phyloP scores from a whole-genome alignment of 2,329 filamentous ascomycete genomes.

The Oidium heveae region DNA sequence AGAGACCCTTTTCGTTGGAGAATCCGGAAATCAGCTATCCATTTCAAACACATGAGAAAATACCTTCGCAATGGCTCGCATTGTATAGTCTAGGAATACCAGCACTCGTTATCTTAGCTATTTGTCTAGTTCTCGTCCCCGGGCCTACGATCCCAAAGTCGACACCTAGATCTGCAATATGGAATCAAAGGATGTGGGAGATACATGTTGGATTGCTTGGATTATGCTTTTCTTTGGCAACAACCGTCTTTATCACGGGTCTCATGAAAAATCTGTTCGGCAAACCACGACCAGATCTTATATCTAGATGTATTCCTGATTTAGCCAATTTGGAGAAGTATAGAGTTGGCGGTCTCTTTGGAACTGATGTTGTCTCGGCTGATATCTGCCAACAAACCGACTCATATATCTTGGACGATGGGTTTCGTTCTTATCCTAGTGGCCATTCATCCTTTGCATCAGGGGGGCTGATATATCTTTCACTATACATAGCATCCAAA shows the following conservation, averaged over 20 bases:
- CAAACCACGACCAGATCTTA: conserved; percentile 36
- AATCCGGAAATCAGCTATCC: conserved; percentile 62
- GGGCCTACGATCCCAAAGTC: conserved; percentile 38
- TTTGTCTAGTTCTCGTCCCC: conserved; percentile 46
- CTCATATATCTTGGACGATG: conserved; percentile 38
- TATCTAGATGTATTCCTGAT: conserved; percentile 54
- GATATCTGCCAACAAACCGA: conserved; percentile 49
- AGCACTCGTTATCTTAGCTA: conserved; percentile 37
- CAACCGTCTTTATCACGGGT: conserved; percentile 58
- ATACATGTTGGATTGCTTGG: conserved; percentile 70
- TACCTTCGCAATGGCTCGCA: conserved; percentile 38
- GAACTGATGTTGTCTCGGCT: conserved; percentile 39
- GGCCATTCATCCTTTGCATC: conserved; percentile 55
- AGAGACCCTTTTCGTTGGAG: conserved; percentile 43
- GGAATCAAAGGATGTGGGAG: conserved; percentile 75
- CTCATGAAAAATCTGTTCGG: conserved; percentile 57
- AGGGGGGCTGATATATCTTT: conserved; percentile 61
- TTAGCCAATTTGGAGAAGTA: conserved; percentile 31
- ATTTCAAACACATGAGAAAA: conserved; percentile 41
- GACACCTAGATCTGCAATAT: conserved; percentile 38
- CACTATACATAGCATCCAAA: conserved; percentile 67
- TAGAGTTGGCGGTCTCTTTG: conserved; percentile 33
- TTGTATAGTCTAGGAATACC: conserved; percentile 40
- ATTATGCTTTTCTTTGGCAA: conserved; percentile 43
- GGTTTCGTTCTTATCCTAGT: conserved; percentile 64